phyloP scores from a whole-genome alignment of 2,329 filamentous ascomycete genomes.

The Aspergillus flavus region DNA sequence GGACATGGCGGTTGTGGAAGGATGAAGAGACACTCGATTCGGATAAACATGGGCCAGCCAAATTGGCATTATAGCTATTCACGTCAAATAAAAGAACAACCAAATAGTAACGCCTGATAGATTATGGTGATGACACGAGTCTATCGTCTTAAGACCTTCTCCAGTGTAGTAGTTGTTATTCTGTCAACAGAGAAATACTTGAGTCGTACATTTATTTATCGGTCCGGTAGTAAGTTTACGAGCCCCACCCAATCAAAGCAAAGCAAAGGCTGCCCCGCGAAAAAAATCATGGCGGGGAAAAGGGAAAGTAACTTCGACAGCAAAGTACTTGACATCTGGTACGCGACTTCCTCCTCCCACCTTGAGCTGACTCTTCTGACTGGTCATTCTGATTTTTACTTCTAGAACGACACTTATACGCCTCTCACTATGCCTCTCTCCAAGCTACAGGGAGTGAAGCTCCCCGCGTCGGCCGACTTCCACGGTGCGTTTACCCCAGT shows the following conservation, averaged over 20 bases:
- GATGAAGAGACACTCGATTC: no score
- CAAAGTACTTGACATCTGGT: conserved; percentile 1
- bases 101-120: background rate
- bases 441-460: conserved; percentile 45
- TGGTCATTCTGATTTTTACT: background rate
- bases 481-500: conserved; percentile 44
- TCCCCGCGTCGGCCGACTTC: conserved; percentile 68
- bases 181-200: no score
- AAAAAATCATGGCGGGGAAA: conserved; percentile 32
- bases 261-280: conserved; percentile 14
- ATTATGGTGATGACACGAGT: no score
- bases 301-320: conserved; percentile 10
- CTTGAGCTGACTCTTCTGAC: background rate
- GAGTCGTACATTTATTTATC: background rate
- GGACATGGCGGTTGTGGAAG: no score
- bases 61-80: no score
- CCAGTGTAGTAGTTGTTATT: no score
- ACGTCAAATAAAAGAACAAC: conserved; percentile 15
- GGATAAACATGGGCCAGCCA: no score
- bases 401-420: background rate
- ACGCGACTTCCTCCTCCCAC: background rate
- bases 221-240: background rate
- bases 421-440: conserved; percentile 34
- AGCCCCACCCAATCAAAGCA: conserved; percentile 16
- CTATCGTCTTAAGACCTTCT: no score